phyloP scores from a whole-genome alignment of 768 basidiomycete genomes.

The Podaxis pistillaris region DNA sequence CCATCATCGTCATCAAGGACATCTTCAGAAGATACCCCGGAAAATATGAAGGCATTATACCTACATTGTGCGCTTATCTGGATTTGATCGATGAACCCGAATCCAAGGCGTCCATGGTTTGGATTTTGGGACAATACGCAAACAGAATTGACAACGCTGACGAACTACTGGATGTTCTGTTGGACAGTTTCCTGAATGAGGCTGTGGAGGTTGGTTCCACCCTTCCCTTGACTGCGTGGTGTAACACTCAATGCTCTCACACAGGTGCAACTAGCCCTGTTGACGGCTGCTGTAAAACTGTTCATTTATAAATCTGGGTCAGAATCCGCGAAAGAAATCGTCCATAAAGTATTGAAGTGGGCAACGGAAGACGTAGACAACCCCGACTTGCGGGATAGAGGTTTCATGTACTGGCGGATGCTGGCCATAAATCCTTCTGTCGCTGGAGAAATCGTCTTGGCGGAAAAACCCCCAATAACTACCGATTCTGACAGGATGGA shows the following conservation, averaged over 20 bases:
- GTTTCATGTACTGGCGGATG: slow-evolving; percentile 99
- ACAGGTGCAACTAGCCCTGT: slow-evolving; percentile 91
- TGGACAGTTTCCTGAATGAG: slow-evolving; percentile 89
- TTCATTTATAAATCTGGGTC: slow-evolving; percentile 88
- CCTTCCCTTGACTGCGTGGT: background rate
- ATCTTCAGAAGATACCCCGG: slow-evolving; percentile 97
- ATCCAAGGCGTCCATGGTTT: slow-evolving; percentile 95
- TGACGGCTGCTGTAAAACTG: slow-evolving; percentile 94
- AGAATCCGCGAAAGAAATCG: slow-evolving; percentile 82
- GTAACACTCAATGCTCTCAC: slow-evolving; percentile 5
- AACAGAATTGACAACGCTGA: slow-evolving; percentile 95
- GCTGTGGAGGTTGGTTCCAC: slow-evolving; percentile 72
- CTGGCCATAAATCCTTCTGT: slow-evolving; percentile 89
- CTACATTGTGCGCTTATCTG: slow-evolving; percentile 87
- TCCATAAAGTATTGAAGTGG: slow-evolving; percentile 95
- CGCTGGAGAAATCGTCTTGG: slow-evolving; percentile 86
- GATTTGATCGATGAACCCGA: slow-evolving; percentile 94
- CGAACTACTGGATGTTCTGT: slow-evolving; percentile 89
- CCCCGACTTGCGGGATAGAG: slow-evolving; percentile 94
- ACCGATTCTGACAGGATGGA: slow-evolving; percentile 99
- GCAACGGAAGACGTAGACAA: slow-evolving; percentile 98
- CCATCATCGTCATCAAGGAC: slow-evolving; percentile 96
- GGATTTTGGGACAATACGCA: slow-evolving; percentile 97
- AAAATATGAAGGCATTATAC: slow-evolving; percentile 95
- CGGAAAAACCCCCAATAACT: slow-evolving; percentile 95